A percentile compares a stretch with the other conserved stretches of the same genome.
phyloP scores from a whole-genome alignment of 2,329 filamentous ascomycete genomes.

The Botryosphaeria dothidea region DNA sequence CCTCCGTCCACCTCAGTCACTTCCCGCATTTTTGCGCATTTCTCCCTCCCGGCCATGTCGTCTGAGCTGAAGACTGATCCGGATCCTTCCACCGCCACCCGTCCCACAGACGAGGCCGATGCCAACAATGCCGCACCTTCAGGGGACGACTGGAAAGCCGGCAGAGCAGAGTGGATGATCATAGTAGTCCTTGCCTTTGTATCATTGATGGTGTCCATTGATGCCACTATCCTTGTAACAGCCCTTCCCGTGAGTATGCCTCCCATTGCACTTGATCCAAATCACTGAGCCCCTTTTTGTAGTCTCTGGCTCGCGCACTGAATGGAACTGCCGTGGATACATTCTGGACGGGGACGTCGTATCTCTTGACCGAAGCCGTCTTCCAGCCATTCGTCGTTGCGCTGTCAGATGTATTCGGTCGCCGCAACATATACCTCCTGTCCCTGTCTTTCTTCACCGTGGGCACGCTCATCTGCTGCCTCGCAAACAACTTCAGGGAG shows the following conservation, averaged over 20 bases:
- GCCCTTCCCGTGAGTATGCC: constrained; percentile 27
- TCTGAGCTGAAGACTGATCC: too few relatives aligned
- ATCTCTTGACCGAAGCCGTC: constrained; percentile 47
- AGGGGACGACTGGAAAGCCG: too few relatives aligned
- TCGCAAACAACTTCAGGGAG: constrained; percentile 37
- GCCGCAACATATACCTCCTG: constrained; percentile 45
- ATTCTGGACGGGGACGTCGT: constrained; percentile 54
- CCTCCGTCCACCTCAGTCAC: too few relatives aligned
- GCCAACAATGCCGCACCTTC: too few relatives aligned
- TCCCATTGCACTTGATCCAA: constrained; percentile 15
- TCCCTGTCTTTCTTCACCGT: constrained; percentile 48
- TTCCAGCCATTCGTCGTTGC: constrained; percentile 46
- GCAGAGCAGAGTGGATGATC: too few relatives aligned
- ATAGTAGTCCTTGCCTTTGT: background rate
- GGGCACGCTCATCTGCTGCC: constrained; percentile 48
- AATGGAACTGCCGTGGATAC: constrained; percentile 38
- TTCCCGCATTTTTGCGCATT: too few relatives aligned
- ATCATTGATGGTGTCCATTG: constrained; percentile 25
- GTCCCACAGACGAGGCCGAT: too few relatives aligned
- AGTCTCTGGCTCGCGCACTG: constrained; percentile 39
- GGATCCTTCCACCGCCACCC: too few relatives aligned
- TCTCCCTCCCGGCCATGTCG: too few relatives aligned
- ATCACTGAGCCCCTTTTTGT: background rate
- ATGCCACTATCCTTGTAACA: constrained; percentile 25
- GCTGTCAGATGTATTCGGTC: constrained; percentile 51